Evolutionary conservation across 768 basidiomycete genomes (phyloP).

Genomic region (Kwoniella dendrophila): DNA sequence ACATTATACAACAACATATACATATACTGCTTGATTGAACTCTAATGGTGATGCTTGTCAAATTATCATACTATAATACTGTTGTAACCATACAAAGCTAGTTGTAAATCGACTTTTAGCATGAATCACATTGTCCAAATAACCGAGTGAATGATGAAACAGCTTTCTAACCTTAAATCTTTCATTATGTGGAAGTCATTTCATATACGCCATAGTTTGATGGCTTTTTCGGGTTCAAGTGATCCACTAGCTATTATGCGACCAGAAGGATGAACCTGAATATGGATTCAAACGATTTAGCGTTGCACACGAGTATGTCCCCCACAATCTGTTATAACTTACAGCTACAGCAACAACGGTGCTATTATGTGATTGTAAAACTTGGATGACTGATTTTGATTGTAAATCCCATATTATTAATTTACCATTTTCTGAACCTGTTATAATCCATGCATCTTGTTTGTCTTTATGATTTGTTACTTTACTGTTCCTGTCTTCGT

Average conservation of each 20-base stretch:
- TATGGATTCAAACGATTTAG: conserved; percentile 17
- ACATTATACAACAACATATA: no score
- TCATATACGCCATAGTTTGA: conserved; percentile 73
- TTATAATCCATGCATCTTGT: conserved; percentile 65
- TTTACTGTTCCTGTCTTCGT: neutral
- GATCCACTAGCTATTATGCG: conserved; percentile 83
- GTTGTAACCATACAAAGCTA: no score
- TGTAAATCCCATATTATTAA: conserved; percentile 89
- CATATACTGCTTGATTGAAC: no score
- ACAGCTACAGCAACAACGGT: conserved; percentile 79
- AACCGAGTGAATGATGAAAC: no score
- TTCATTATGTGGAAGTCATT: no score
- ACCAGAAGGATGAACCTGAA: conserved; percentile 73
- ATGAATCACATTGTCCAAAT: no score
- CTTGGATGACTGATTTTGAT: conserved; percentile 71
- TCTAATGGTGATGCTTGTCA: no score
- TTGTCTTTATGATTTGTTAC: neutral
- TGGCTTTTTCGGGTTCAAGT: conserved; percentile 83
- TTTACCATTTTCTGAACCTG: conserved; percentile 88
- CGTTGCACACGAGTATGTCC: neutral
- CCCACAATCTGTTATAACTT: conserved; percentile 11
- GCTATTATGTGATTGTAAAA: conserved; percentile 62
- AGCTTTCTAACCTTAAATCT: no score
- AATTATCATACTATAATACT: no score
- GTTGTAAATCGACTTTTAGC: no score